Evolutionary conservation across 352 stramenopile species (phyloP).

Genomic region (Pythium brassicae): DNA sequence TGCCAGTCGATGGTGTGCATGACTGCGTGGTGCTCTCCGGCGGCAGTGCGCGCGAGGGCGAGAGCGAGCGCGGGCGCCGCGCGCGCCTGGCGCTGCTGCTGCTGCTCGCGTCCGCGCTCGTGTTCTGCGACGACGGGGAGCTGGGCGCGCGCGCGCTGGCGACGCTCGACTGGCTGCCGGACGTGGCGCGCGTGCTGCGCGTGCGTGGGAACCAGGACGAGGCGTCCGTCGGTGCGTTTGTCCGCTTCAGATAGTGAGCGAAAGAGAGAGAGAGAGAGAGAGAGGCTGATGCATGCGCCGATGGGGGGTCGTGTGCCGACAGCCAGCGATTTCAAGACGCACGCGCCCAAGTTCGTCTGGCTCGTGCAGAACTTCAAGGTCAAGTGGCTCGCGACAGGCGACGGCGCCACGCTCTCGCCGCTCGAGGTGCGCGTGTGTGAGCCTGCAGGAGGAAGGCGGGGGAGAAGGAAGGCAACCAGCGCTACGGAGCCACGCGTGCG

Average conservation of each 20-base stretch:
- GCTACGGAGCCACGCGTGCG: too few relatives aligned
- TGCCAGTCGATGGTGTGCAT: slow-evolving; percentile 1
- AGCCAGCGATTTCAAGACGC: slow-evolving; percentile 38
- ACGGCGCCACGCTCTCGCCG: slow-evolving; percentile 41
- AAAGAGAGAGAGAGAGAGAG: background rate
- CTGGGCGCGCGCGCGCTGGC: slow-evolving; percentile 39
- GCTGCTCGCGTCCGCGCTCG: slow-evolving; percentile 50
- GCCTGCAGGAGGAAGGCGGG: too few relatives aligned
- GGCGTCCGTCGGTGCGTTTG: slow-evolving; percentile 33
- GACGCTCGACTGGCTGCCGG: slow-evolving; percentile 41
- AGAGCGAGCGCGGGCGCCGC: slow-evolving; percentile 8
- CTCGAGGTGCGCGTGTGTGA: slow-evolving; percentile 8
- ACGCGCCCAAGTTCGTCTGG: slow-evolving; percentile 64
- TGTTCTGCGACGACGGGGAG: slow-evolving; percentile 60
- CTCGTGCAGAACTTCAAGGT: slow-evolving; percentile 58
- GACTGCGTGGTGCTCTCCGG: slow-evolving; percentile 23
- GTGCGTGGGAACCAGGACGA: slow-evolving; percentile 61
- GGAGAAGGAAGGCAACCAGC: too few relatives aligned
- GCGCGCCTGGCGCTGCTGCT: slow-evolving; percentile 34
- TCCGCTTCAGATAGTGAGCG: background rate
- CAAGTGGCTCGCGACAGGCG: slow-evolving; percentile 49
- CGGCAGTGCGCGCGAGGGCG: slow-evolving; percentile 16
- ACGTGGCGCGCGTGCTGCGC: slow-evolving; percentile 31
- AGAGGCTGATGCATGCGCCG: too few relatives aligned
- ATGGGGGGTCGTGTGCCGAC: background rate